Conservation (phyloP, 148 eudicot species). For the Polygonum aviculare region DNA sequence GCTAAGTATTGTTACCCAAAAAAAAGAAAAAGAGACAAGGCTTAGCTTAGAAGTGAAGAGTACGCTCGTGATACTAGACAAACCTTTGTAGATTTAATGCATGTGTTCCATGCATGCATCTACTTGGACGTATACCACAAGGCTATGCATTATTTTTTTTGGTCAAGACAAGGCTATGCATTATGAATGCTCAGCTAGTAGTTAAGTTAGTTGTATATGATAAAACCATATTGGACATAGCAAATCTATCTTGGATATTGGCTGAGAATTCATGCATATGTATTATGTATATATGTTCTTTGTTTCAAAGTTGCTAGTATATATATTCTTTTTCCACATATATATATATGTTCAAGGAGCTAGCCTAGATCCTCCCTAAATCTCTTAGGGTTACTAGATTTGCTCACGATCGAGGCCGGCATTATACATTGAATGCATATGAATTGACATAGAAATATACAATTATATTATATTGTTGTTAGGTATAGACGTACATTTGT, state of each 20-base stretch:
- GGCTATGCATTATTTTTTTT: not conserved
- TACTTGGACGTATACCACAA: not conserved
- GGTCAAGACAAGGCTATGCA: not conserved
- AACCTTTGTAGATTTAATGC: not conserved
- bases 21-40: not conserved
- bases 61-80: not conserved
- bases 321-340: not conserved
- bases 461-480: too few relatives aligned
- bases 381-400: not conserved
- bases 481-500: too few relatives aligned
- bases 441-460: too few relatives aligned
- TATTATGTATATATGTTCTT: not conserved
- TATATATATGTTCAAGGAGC: not conserved
- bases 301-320: not conserved
- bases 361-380: conserved; percentile 3
- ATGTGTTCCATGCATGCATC: not conserved
- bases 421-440: not conserved
- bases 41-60: not conserved
- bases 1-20: too few relatives aligned
- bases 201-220: not conserved
- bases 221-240: not conserved
- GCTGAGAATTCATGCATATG: not conserved
- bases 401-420: not conserved
- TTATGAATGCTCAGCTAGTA: not conserved
- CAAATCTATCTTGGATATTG: conserved; percentile 13